Evolutionary conservation across 345 rosid species (phyloP), one percentile per base, ranked within the genome.

Genomic region (Cardamine resedifolia): DNA sequence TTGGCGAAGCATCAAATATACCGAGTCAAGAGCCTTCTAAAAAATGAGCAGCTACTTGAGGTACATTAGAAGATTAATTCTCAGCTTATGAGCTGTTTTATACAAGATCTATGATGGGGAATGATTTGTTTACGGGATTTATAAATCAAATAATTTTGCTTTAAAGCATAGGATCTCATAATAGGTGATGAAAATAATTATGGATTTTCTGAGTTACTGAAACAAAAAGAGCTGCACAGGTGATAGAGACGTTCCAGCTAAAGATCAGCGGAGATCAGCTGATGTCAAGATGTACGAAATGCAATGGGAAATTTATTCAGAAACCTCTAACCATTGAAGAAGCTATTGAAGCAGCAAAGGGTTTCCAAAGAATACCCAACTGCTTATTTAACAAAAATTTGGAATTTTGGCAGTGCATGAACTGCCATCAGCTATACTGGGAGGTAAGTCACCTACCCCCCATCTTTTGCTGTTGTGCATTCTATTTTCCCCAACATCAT

Each of bases 371-470:
- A 81, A 90, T 94, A 71, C 98, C 96, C 4, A 53, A 49, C 75
- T 94, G 98, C 82, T 68, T 94, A 79, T 90, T 94, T 66, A 70
- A 90, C 86, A 90, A 89, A 77, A 83, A 90, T 59, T 58, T 94
- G 59, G 89, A 94, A 65, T 94, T 94, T 79, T 94, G 97, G 98
- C 97, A 94, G 79, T 90, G 98, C 85, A 86, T 83, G 89, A 95
- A 89, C 65, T 94, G 98, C 79, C 79, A 81, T 77, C 98, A 94
- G 82, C 92, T 94, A 43, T 91, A 94, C 69, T 94, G 98, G 98
- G 97, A 89, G 95, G 98, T 94, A 83, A n/a, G 18, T 23, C 58
- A 38, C 14, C 2, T 50, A 7, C 11, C 36, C 36, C 11, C 36
- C 36, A 64, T 47, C 48, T 38, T 28, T 51, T 19, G 24, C n/a